Conservation (phyloP, 2,329 filamentous ascomycete species). For the Xylaria sp. region DNA sequence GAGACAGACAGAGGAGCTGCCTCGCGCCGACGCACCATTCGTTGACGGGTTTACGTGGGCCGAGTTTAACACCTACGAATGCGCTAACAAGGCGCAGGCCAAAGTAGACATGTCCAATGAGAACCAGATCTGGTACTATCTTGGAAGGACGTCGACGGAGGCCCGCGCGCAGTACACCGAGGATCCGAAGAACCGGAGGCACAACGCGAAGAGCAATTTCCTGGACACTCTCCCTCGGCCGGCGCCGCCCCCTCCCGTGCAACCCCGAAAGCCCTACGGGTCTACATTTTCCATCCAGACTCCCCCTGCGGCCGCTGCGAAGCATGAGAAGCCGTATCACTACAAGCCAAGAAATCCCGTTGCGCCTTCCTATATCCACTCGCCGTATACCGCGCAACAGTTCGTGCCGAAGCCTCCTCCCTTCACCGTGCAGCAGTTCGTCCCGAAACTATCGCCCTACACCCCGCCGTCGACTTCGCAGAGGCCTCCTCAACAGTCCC, state of each 20-base stretch:
- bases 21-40: conserved; percentile 68
- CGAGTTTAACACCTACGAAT: conserved; percentile 72
- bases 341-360: conserved; percentile 38
- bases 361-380: conserved; percentile 25
- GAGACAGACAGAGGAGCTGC: conserved; percentile 62
- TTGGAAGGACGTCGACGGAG: conserved; percentile 85
- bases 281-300: conserved; percentile 32
- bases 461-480: conserved; percentile 4
- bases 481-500: conserved; percentile 5
- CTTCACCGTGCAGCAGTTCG: conserved; percentile 31
- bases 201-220: conserved; percentile 73
- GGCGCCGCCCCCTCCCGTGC: conserved; percentile 26
- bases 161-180: conserved; percentile 90
- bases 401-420: conserved; percentile 37
- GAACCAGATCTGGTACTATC: conserved; percentile 84
- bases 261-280: conserved; percentile 34
- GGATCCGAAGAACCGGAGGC: conserved; percentile 60
- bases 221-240: conserved; percentile 68
- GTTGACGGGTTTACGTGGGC: conserved; percentile 72
- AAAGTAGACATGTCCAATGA: conserved; percentile 73
- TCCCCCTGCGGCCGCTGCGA: conserved; percentile 17
- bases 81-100: conserved; percentile 61
- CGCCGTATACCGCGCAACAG: conserved; percentile 41
- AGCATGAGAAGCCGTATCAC: conserved; percentile 39
- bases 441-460: conserved; percentile 16